Percentiles rank a stretch among this genome's conserved stretches.
phyloP scores from a whole-genome alignment of 208 protist genomes.

The Tritrichomonas musculus region DNA sequence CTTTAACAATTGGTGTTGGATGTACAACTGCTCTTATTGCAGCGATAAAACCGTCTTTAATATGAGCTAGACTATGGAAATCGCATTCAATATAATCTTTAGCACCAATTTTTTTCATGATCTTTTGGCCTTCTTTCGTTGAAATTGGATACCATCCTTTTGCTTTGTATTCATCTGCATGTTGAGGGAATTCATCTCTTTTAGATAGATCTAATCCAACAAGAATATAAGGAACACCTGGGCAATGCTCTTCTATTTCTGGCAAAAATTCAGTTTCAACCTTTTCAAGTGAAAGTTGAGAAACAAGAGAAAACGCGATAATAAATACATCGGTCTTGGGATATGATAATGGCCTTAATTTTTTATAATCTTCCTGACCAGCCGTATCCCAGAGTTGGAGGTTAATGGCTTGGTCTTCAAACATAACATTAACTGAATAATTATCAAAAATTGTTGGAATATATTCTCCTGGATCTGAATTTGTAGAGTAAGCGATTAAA shows the following conservation, averaged over 20 bases:
- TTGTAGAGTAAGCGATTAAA: too few relatives aligned
- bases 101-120: not conserved
- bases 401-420: too few relatives aligned
- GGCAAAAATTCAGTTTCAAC: constrained; percentile 43
- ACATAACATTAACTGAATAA: too few relatives aligned
- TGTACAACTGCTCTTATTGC: too few relatives aligned
- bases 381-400: too few relatives aligned
- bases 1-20: too few relatives aligned
- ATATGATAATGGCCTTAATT: constrained; percentile 43
- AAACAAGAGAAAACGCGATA: constrained; percentile 60
- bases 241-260: constrained; percentile 48
- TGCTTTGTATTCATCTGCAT: not conserved
- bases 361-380: too few relatives aligned
- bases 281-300: constrained; percentile 60
- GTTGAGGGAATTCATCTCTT: constrained; percentile 56
- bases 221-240: constrained; percentile 63
- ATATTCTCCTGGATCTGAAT: too few relatives aligned
- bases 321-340: constrained; percentile 64
- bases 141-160: not conserved
- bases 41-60: too few relatives aligned
- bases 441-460: too few relatives aligned
- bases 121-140: not conserved
- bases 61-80: too few relatives aligned
- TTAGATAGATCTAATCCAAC: constrained; percentile 76
- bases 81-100: not conserved